These are phyloP conservation scores for Entamoeba histolytica DNA, from an alignment of 208 protist genomes.

Conservation along the genomic window DNA sequence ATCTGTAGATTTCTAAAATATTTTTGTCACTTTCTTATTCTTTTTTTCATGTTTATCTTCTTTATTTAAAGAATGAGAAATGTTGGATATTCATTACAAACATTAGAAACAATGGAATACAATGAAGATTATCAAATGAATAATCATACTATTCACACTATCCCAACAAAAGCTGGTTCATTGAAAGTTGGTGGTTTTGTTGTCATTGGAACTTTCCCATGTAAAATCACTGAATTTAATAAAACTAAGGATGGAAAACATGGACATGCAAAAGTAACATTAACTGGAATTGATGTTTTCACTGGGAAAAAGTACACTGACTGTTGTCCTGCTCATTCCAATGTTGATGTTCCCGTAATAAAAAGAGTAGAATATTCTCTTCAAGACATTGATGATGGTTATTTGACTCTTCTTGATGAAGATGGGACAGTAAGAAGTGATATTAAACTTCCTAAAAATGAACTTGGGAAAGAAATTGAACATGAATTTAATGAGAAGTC, in stretches of 20 bases:
- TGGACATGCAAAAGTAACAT: conserved; percentile 20
- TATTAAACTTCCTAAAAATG: not conserved
- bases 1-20: not conserved
- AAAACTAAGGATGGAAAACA: conserved; percentile 28
- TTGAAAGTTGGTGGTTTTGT: not conserved
- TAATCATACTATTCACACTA: not conserved
- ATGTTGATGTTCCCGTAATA: conserved; percentile 9
- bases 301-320: conserved; percentile 15
- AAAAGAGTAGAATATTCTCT: conserved; percentile 44
- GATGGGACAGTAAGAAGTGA: not conserved
- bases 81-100: not conserved
- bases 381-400: not conserved
- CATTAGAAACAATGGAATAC: not conserved
- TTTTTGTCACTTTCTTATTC: not conserved
- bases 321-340: conserved; percentile 5
- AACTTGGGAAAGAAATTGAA: not conserved
- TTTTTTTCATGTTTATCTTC: not conserved
- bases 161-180: not conserved
- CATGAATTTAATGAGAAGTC: not conserved
- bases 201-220: not conserved
- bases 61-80: not conserved
- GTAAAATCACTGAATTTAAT: conserved; percentile 15
- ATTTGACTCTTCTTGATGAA: not conserved
- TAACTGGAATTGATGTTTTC: conserved; percentile 25
- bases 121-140: not conserved